These are phyloP conservation scores for Penicillium chermesinum DNA, from an alignment of 495 filamentous ascomycete species.

Conservation along the genomic window DNA sequence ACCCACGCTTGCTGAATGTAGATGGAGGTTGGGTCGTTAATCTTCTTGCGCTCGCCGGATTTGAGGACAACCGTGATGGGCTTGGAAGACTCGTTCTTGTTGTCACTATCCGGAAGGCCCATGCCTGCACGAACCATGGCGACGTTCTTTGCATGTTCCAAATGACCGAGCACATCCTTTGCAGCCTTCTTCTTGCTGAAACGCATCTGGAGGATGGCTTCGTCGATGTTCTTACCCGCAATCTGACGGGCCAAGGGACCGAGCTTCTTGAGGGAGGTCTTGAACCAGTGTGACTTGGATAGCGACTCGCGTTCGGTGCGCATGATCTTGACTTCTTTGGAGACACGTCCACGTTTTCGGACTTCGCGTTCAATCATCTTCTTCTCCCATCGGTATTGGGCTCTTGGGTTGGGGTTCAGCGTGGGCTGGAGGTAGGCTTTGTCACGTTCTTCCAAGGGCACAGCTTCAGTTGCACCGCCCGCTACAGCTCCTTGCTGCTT, in stretches of 20 bases:
- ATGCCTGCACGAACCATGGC: slow-evolving; percentile 77
- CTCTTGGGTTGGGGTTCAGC: slow-evolving; percentile 64
- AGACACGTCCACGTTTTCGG: slow-evolving; percentile 60
- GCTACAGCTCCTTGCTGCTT: neutral
- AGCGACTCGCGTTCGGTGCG: slow-evolving; percentile 67
- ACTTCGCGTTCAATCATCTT: slow-evolving; percentile 75
- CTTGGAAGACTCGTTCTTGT: slow-evolving; percentile 30
- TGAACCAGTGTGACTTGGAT: slow-evolving; percentile 59
- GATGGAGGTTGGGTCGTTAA: slow-evolving; percentile 65
- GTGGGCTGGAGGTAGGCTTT: slow-evolving; percentile 47
- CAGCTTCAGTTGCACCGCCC: slow-evolving; percentile 3
- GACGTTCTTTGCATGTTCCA: slow-evolving; percentile 69
- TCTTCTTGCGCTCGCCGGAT: slow-evolving; percentile 48
- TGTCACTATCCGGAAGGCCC: slow-evolving; percentile 52
- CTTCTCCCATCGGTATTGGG: slow-evolving; percentile 66
- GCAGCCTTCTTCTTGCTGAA: slow-evolving; percentile 93
- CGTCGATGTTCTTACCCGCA: slow-evolving; percentile 76
- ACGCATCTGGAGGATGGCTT: slow-evolving; percentile 91
- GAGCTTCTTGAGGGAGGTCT: slow-evolving; percentile 87
- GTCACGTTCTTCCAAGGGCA: slow-evolving; percentile 35
- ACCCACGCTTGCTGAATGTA: slow-evolving; percentile 94
- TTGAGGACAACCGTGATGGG: slow-evolving; percentile 36
- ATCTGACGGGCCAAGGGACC: slow-evolving; percentile 79
- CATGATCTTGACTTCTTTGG: slow-evolving; percentile 55
- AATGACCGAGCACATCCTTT: slow-evolving; percentile 67